Percentiles rank a stretch among this genome's conserved stretches.
These are phyloP conservation scores for Oleoguttula mirabilis DNA, from an alignment of 495 filamentous ascomycete species.

Conservation along the genomic window DNA sequence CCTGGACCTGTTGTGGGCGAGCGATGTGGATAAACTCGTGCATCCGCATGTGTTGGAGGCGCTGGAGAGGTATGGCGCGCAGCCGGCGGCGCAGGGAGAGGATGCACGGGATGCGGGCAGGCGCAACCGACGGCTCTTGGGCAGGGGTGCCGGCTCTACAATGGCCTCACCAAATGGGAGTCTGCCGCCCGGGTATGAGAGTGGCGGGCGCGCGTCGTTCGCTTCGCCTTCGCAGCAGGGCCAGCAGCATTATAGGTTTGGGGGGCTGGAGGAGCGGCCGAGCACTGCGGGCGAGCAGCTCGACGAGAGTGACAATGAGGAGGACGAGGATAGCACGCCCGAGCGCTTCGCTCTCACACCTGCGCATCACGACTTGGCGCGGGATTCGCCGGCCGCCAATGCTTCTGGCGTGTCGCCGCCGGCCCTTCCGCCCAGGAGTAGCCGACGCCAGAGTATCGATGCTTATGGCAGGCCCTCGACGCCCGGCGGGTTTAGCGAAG, in stretches of 20 bases:
- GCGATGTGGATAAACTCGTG: conserved; percentile 69
- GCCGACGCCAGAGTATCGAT: too few relatives aligned
- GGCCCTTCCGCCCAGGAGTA: too few relatives aligned
- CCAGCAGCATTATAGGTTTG: neutral
- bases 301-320: conserved; percentile 2
- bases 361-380: neutral
- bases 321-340: conserved; percentile 1
- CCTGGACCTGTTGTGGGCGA: conserved; percentile 92
- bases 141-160: neutral
- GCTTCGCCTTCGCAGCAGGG: neutral
- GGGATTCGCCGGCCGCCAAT: neutral
- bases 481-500: too few relatives aligned
- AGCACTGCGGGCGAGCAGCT: conserved; percentile 4
- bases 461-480: too few relatives aligned
- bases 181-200: conserved; percentile 1
- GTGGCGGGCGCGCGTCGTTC: neutral
- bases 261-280: neutral
- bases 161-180: neutral
- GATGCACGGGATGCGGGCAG: neutral
- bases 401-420: too few relatives aligned
- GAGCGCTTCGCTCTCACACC: conserved; percentile 1
- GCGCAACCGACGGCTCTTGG: neutral
- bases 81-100: neutral
- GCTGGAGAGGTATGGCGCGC: conserved; percentile 38
- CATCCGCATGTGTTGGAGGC: conserved; percentile 85